These are phyloP conservation scores for Aspergillus carbonarius DNA, from an alignment of 2,329 filamentous ascomycete species.

Conservation along the genomic window DNA sequence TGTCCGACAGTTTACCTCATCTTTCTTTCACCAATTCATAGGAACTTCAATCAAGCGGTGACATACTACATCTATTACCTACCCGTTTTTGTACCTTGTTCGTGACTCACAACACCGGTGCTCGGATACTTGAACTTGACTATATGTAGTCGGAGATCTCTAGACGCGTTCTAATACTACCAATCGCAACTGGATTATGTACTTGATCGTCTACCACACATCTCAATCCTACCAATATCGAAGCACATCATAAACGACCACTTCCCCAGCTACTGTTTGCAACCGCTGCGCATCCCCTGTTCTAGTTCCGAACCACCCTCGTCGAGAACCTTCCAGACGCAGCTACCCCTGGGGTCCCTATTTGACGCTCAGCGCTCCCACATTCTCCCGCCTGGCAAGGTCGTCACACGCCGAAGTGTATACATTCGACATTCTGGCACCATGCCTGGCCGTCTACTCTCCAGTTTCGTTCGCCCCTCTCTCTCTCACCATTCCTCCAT, in stretches of 20 bases:
- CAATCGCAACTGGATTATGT: conserved; percentile 19
- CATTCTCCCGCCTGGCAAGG: not conserved
- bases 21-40: not conserved
- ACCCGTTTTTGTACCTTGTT: not conserved
- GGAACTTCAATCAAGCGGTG: not conserved
- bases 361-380: not conserved
- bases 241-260: conserved; percentile 23
- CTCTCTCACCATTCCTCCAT: conserved; percentile 30
- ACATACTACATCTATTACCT: not conserved
- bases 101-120: not conserved
- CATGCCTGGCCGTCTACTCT: conserved; percentile 44
- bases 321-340: not conserved
- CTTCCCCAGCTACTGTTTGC: not conserved
- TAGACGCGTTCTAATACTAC: not conserved
- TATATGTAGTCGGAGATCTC: not conserved
- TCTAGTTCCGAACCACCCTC: not conserved
- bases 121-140: not conserved
- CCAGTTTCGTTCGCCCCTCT: conserved; percentile 40
- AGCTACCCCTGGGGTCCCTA: not conserved
- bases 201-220: conserved; percentile 15
- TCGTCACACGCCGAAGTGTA: not conserved
- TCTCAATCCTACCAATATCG: conserved; percentile 26
- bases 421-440: conserved; percentile 13
- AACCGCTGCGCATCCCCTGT: not conserved
- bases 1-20: conserved; percentile 8